phyloP scores from a whole-genome alignment of 2,329 filamentous ascomycete species.

The Aspergillus luchuensis region DNA sequence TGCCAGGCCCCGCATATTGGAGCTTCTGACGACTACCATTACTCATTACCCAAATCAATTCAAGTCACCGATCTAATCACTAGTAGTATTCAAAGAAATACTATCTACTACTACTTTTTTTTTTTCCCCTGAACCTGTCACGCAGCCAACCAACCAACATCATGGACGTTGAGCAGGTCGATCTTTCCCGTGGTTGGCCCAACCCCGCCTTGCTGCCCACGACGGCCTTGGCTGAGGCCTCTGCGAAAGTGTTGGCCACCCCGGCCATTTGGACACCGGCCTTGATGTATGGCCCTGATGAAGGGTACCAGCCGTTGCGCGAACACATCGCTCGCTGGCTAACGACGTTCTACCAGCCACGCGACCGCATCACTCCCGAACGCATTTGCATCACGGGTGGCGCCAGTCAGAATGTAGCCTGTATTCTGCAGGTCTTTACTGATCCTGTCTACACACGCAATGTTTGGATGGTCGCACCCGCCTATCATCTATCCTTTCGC shows the following conservation, averaged over 20 bases:
- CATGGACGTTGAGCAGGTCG: conserved; percentile 27
- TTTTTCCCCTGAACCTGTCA: too few relatives aligned
- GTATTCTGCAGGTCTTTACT: conserved; percentile 75
- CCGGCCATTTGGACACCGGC: conserved; percentile 61
- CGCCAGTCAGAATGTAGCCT: conserved; percentile 79
- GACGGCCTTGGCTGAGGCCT: conserved; percentile 61
- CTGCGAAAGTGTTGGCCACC: conserved; percentile 63
- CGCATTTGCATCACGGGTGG: conserved; percentile 82
- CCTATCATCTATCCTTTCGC: conserved; percentile 81
- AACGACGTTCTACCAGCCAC: conserved; percentile 59
- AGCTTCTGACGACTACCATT: background rate
- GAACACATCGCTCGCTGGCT: conserved; percentile 72
- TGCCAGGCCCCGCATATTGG: background rate
- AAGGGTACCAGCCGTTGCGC: conserved; percentile 71
- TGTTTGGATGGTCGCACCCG: conserved; percentile 79
- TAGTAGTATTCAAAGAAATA: too few relatives aligned
- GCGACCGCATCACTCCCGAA: conserved; percentile 49
- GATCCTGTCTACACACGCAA: conserved; percentile 74
- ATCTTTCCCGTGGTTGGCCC: conserved; percentile 52
- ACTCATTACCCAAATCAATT: background rate
- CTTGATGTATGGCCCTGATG: conserved; percentile 78
- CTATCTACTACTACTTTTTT: too few relatives aligned
- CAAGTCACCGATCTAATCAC: background rate
- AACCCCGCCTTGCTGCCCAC: conserved; percentile 66
- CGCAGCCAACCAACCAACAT: background rate